A percentile compares a stretch with the other conserved stretches of the same genome.
phyloP scores from a whole-genome alignment of 306 rosid species.

The Casuarina glauca region DNA sequence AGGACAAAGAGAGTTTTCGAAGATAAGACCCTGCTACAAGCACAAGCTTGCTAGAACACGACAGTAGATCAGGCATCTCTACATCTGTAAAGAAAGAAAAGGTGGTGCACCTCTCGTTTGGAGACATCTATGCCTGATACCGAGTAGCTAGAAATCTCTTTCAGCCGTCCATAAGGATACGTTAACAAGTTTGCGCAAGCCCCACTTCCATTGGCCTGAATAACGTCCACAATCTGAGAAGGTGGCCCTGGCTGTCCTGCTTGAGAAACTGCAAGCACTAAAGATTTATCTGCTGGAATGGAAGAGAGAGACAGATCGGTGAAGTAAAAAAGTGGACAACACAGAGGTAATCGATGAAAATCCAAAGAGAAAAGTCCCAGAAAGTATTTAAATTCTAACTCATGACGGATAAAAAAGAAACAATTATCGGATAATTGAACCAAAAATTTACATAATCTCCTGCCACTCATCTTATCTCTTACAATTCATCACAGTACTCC shows the following conservation, averaged over 20 bases:
- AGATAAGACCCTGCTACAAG: background rate
- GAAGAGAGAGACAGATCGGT: too few relatives aligned
- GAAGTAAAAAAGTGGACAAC: background rate
- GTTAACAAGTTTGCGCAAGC: slow-evolving; percentile 27
- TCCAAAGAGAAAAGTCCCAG: background rate
- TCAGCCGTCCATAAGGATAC: slow-evolving; percentile 68
- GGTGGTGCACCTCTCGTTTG: slow-evolving; percentile 69
- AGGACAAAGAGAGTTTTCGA: background rate
- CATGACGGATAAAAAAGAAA: too few relatives aligned
- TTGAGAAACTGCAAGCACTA: slow-evolving; percentile 40
- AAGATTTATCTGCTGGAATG: slow-evolving; percentile 30
- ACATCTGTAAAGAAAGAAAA: background rate
- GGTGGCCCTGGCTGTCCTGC: slow-evolving; percentile 32
- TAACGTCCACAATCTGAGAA: slow-evolving; percentile 27
- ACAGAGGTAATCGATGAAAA: slow-evolving; percentile 5
- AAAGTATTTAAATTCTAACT: background rate
- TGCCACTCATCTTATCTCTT: too few relatives aligned
- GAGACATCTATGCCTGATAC: slow-evolving; percentile 64
- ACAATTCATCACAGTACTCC: too few relatives aligned
- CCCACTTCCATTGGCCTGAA: slow-evolving; percentile 37
- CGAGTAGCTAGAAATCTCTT: slow-evolving; percentile 60
- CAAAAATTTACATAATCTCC: too few relatives aligned
- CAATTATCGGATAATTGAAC: too few relatives aligned
- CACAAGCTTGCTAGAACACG: background rate
- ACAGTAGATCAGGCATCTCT: too few relatives aligned